Percentiles rank a stretch among this genome's conserved stretches.
Conservation (phyloP, 441 rosid species). For the Gossypium davidsonii region DNA sequence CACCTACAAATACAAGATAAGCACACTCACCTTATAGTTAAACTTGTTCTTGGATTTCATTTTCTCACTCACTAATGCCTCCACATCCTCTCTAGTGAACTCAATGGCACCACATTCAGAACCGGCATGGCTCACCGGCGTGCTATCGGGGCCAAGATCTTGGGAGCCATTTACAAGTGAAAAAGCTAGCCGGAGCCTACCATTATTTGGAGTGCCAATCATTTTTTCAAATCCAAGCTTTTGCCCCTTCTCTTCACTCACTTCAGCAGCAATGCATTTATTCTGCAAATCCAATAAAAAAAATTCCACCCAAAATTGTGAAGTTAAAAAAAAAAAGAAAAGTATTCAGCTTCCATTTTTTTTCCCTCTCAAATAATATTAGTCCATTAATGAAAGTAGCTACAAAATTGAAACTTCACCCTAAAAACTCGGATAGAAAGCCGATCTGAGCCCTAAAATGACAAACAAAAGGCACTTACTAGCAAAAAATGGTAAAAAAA, state of each 20-base stretch:
- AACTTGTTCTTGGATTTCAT: constrained; percentile 63
- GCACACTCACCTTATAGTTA: constrained; percentile 54
- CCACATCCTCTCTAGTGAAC: constrained; percentile 60
- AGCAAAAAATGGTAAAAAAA: background rate
- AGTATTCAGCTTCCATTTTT: constrained; percentile 10
- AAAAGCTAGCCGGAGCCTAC: constrained; percentile 65
- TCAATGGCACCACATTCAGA: constrained; percentile 56
- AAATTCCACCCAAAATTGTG: background rate
- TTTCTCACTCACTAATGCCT: constrained; percentile 46
- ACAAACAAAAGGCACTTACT: background rate
- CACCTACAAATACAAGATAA: background rate
- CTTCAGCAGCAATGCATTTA: constrained; percentile 33
- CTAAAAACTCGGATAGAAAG: background rate
- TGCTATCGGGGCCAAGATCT: constrained; percentile 55
- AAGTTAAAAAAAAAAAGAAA: constrained; percentile 11
- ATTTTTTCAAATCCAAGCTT: constrained; percentile 33
- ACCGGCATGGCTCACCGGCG: constrained; percentile 58
- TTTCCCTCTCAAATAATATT: constrained; percentile 3
- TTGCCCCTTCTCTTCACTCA: constrained; percentile 25
- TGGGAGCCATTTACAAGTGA: constrained; percentile 60
- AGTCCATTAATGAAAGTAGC: background rate
- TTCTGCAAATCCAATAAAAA: constrained; percentile 19
- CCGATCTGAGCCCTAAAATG: background rate
- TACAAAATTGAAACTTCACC: background rate
- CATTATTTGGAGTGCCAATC: constrained; percentile 71